A percentile compares a stretch with the other conserved stretches of the same genome.
phyloP scores from a whole-genome alignment of 495 filamentous ascomycete species.

The Penicillium atrosanguineum region DNA sequence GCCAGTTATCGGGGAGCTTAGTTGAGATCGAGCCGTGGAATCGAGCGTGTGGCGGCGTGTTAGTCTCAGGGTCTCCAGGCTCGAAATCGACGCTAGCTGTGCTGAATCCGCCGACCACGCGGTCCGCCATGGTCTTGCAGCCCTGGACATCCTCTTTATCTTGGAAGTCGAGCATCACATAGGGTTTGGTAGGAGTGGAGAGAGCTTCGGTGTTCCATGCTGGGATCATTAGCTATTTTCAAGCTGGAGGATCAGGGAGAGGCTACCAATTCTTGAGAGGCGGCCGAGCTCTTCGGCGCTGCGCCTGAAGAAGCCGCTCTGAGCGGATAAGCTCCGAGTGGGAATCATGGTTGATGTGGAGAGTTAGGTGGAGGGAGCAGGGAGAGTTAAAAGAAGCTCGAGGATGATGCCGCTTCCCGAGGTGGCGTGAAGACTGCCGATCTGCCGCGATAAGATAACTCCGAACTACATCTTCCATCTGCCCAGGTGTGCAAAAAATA shows the following conservation, averaged over 20 bases:
- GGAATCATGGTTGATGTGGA: slow-evolving; percentile 39
- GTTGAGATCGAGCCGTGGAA: slow-evolving; percentile 90
- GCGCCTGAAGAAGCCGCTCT: slow-evolving; percentile 57
- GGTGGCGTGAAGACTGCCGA: slow-evolving; percentile 16
- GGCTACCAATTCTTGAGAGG: slow-evolving; percentile 52
- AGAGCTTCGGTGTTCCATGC: slow-evolving; percentile 51
- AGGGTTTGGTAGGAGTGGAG: slow-evolving; percentile 46
- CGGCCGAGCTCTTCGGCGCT: slow-evolving; percentile 65
- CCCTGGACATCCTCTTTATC: slow-evolving; percentile 55
- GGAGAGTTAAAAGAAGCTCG: slow-evolving; percentile 3
- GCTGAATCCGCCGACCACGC: slow-evolving; percentile 82
- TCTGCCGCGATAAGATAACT: slow-evolving; percentile 23
- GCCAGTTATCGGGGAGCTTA: slow-evolving; percentile 60
- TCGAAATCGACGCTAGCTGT: slow-evolving; percentile 68
- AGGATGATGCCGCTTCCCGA: slow-evolving; percentile 13
- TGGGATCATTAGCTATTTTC: slow-evolving; percentile 20
- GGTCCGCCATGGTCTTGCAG: slow-evolving; percentile 85
- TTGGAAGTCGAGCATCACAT: slow-evolving; percentile 57
- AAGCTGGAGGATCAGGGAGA: not conserved
- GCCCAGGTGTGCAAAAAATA: too few species aligned
- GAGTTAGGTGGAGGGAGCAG: not conserved
- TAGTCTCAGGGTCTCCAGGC: slow-evolving; percentile 39
- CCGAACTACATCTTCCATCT: not conserved
- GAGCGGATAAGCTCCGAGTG: slow-evolving; percentile 45
- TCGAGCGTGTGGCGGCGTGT: slow-evolving; percentile 57